Evolutionary conservation across 73 alveolate genomes (phyloP).

Genomic region (Blepharisma japonicum): DNA sequence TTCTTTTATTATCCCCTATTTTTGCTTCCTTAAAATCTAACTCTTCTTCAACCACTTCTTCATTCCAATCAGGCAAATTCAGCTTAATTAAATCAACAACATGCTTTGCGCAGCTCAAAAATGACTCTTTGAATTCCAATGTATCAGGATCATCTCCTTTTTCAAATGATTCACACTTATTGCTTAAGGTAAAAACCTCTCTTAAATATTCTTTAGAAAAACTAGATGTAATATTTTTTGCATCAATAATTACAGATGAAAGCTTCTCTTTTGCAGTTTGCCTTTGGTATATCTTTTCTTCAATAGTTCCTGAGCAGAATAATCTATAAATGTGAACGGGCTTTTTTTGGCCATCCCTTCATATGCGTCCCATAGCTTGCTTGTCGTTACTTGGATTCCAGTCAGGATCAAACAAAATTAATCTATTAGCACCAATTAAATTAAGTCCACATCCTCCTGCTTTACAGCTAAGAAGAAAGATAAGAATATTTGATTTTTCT

Average conservation of each 20-base stretch:
- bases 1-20: too few species aligned
- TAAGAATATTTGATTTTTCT: neutral
- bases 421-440: conserved; percentile 70
- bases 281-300: conserved; percentile 82
- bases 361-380: conserved; percentile 88
- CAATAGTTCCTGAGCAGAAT: conserved; percentile 78
- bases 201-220: conserved; percentile 25
- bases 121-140: neutral
- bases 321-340: conserved; percentile 83
- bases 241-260: conserved; percentile 45
- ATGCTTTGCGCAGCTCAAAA: too few species aligned
- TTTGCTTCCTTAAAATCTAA: too few species aligned
- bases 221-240: neutral
- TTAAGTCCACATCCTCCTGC: conserved; percentile 86
- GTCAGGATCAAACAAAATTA: conserved; percentile 64
- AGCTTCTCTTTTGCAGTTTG: conserved; percentile 53
- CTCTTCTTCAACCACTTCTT: too few species aligned
- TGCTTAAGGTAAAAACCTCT: conserved; percentile 9
- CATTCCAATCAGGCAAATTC: too few species aligned
- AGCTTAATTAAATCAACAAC: too few species aligned
- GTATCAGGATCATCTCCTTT: neutral
- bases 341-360: conserved; percentile 88
- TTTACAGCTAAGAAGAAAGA: conserved; percentile 64
- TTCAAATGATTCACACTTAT: neutral
- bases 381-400: conserved; percentile 90